phyloP scores from a whole-genome alignment of 176 grass and related monocot genomes.

The Carex littledalei region DNA sequence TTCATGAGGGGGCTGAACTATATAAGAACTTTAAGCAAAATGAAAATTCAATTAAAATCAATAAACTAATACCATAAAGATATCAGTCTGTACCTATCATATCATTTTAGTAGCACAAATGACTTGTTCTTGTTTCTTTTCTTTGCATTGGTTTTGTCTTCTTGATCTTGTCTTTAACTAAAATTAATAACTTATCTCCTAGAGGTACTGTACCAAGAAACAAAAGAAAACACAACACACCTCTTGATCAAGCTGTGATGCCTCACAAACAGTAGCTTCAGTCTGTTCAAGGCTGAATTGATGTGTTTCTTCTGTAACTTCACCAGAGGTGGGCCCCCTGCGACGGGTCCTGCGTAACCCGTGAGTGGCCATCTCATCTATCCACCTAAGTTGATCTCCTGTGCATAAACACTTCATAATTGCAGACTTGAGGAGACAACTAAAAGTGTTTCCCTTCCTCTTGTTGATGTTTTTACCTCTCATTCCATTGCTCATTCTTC shows the following conservation, averaged over 20 bases:
- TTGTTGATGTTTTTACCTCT: neutral
- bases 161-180: neutral
- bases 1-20: no score
- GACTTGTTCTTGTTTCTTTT: neutral
- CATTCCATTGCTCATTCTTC: slow-evolving; percentile 21
- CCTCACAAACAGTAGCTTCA: slow-evolving; percentile 78
- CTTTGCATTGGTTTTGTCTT: neutral
- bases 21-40: no score
- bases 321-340: slow-evolving; percentile 31
- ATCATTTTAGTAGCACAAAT: slow-evolving; percentile 11
- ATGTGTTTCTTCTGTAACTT: slow-evolving; percentile 50
- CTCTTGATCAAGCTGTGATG: slow-evolving; percentile 71
- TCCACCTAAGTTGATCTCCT: slow-evolving; percentile 64
- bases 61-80: neutral
- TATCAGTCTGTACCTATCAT: neutral
- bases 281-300: slow-evolving; percentile 52
- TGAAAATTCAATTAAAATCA: no score
- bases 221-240: slow-evolving; percentile 20
- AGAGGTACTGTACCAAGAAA: slow-evolving; percentile 19
- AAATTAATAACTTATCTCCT: neutral
- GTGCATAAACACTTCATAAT: slow-evolving; percentile 94
- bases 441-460: slow-evolving; percentile 8
- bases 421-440: slow-evolving; percentile 17
- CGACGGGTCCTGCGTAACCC: slow-evolving; percentile 39
- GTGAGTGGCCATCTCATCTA: slow-evolving; percentile 41